Conservation (phyloP, 169 alveolate species). For the Plasmodium billcollinsi region DNA sequence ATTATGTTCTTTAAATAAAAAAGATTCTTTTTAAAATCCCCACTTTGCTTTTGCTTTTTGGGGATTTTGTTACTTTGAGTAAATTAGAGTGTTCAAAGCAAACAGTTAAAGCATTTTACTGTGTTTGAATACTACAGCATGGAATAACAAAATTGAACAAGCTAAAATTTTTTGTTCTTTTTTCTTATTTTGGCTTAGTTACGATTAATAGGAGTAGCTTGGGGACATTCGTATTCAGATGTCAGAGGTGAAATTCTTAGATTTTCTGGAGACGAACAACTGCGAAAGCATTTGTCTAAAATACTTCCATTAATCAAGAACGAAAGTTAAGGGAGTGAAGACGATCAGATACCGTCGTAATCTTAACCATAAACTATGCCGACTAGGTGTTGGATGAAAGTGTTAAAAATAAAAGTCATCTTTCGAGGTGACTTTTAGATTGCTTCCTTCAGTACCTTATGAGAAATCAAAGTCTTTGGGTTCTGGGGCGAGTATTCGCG, state of each 20-base stretch:
- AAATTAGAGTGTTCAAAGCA: constrained; percentile 94
- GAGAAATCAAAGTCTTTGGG: constrained; percentile 94
- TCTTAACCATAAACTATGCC: constrained; percentile 94
- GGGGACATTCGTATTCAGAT: constrained; percentile 94
- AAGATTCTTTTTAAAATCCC: constrained; percentile 26
- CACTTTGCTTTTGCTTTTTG: neutral
- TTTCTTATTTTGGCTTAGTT: constrained; percentile 82
- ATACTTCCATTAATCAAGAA: constrained; percentile 93
- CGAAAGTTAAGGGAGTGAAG: constrained; percentile 94
- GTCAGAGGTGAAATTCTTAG: constrained; percentile 95
- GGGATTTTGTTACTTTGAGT: constrained; percentile 83
- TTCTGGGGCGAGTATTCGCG: constrained; percentile 97
- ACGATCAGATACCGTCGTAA: constrained; percentile 95
- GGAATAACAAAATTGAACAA: constrained; percentile 87
- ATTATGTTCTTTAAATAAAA: constrained; percentile 4
- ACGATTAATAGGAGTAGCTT: constrained; percentile 91
- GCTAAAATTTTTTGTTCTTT: constrained; percentile 36
- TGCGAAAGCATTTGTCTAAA: constrained; percentile 95
- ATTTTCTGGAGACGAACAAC: constrained; percentile 92
- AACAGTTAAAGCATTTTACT: constrained; percentile 78
- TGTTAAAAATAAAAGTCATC: constrained; percentile 67
- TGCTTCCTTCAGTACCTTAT: constrained; percentile 90
- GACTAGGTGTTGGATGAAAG: constrained; percentile 84
- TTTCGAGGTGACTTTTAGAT: constrained; percentile 84
- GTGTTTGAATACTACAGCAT: constrained; percentile 87